Evolutionary conservation across 495 filamentous ascomycete species (phyloP).

Genomic region (Aspergillus bertholletiae): DNA sequence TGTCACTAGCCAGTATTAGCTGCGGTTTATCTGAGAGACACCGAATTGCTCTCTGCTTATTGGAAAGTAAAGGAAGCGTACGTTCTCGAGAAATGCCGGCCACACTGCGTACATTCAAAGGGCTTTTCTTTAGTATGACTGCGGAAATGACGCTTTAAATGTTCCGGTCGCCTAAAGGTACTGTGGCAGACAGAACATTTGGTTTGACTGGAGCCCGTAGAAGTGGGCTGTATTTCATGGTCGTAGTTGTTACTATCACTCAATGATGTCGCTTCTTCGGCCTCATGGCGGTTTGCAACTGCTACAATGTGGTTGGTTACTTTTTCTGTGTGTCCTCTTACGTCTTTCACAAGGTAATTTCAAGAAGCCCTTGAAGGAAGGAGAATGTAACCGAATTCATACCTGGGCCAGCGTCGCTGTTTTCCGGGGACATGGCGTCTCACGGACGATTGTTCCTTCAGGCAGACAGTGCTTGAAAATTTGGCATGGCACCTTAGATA

Average conservation of each 20-base stretch:
- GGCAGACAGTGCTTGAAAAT: conserved; percentile 5
- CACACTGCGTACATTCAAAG: conserved; percentile 64
- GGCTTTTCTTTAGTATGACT: conserved; percentile 70
- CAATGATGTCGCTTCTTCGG: conserved; percentile 5
- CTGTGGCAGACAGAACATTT: conserved; percentile 50
- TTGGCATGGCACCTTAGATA: conserved; percentile 16
- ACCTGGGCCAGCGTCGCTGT: conserved; percentile 24
- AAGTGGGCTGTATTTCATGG: conserved; percentile 14
- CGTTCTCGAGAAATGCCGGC: conserved; percentile 63
- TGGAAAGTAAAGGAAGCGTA: conserved; percentile 21
- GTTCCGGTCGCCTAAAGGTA: conserved; percentile 65
- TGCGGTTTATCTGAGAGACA: not conserved
- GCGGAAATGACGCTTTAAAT: conserved; percentile 68
- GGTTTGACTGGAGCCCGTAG: conserved; percentile 19
- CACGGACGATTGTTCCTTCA: conserved; percentile 17
- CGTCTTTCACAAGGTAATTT: not conserved
- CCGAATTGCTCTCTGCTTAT: not conserved
- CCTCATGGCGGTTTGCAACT: conserved; percentile 16
- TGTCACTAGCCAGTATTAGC: conserved; percentile 36
- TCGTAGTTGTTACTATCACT: conserved; percentile 19
- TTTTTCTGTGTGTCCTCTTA: not conserved
- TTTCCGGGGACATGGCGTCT: conserved; percentile 33
- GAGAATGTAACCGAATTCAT: conserved; percentile 2
- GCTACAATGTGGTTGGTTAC: conserved; percentile 10
- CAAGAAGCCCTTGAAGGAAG: not conserved